Conservation (phyloP, 2,329 filamentous ascomycete species). For the Aspergillus sp. region DNA sequence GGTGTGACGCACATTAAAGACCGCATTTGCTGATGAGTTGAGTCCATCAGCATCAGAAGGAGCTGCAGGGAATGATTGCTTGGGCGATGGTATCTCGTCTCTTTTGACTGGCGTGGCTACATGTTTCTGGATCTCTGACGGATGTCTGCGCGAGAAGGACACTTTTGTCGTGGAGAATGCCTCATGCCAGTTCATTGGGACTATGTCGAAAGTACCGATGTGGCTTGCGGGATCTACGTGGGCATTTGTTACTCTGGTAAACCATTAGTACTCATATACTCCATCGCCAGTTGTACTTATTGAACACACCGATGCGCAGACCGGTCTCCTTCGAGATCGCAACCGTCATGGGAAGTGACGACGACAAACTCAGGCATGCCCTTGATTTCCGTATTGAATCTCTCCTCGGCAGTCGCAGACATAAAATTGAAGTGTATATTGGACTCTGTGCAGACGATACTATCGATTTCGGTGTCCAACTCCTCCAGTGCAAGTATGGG, state of each 20-base stretch:
- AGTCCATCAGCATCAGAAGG: background rate
- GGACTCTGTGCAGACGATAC: background rate
- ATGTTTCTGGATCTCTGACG: background rate
- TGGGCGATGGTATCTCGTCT: background rate
- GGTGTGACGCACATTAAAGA: background rate
- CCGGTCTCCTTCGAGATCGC: background rate
- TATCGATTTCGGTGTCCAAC: background rate
- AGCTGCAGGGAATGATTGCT: background rate
- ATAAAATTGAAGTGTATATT: background rate
- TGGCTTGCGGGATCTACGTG: background rate
- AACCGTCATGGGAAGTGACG: slow-evolving; percentile 3
- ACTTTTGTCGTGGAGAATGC: background rate
- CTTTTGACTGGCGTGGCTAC: background rate
- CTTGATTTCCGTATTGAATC: background rate
- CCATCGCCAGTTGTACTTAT: background rate
- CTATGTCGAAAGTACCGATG: background rate
- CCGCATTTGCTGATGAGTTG: background rate
- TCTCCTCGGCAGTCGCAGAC: background rate
- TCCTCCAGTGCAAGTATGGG: background rate
- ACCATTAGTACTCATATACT: background rate
- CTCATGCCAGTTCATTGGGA: background rate
- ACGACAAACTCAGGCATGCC: background rate
- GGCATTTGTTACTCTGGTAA: background rate
- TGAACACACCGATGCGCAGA: background rate
- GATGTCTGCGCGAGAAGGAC: background rate